A percentile compares a stretch with the other conserved stretches of the same genome.
Conservation (phyloP, 306 rosid species). For the Arachis hypogaea region DNA sequence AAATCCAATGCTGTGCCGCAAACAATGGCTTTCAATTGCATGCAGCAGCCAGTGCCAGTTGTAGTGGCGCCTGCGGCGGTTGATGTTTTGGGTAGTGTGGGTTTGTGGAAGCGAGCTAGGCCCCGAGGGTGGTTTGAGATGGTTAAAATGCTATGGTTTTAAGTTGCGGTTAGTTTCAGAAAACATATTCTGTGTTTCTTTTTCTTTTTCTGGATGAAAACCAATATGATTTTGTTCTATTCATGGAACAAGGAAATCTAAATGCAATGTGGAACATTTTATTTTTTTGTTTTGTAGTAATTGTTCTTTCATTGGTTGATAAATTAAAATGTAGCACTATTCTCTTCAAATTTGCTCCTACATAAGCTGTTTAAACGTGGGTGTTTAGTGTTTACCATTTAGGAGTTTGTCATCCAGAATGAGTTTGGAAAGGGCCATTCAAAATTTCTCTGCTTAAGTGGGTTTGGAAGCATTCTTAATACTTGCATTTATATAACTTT, state of each 20-base stretch:
- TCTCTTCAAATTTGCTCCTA: not conserved
- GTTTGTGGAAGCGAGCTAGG: conserved; percentile 62
- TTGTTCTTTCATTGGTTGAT: conserved; percentile 7
- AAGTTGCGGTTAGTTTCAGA: no score
- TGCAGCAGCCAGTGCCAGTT: not conserved
- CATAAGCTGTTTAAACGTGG: conserved; percentile 1
- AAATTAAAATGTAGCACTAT: not conserved
- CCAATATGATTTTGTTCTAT: no score
- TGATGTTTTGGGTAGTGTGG: conserved; percentile 36
- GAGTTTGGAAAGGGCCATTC: not conserved
- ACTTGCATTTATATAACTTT: no score
- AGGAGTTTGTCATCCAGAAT: conserved; percentile 1
- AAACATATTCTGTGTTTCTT: no score
- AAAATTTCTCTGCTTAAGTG: not conserved
- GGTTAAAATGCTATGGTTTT: not conserved
- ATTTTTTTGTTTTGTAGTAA: not conserved
- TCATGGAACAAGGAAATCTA: not conserved
- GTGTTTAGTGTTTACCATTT: no score
- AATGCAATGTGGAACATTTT: not conserved
- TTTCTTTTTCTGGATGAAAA: no score
- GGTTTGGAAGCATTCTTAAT: not conserved
- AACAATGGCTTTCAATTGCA: no score
- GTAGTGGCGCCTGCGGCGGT: not conserved
- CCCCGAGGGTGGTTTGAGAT: conserved; percentile 48
- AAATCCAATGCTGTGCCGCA: conserved; percentile 8